Base-by-base conservation (phyloP, 768 basidiomycete genomes). In the Podaxis mareebaensis region DNA sequence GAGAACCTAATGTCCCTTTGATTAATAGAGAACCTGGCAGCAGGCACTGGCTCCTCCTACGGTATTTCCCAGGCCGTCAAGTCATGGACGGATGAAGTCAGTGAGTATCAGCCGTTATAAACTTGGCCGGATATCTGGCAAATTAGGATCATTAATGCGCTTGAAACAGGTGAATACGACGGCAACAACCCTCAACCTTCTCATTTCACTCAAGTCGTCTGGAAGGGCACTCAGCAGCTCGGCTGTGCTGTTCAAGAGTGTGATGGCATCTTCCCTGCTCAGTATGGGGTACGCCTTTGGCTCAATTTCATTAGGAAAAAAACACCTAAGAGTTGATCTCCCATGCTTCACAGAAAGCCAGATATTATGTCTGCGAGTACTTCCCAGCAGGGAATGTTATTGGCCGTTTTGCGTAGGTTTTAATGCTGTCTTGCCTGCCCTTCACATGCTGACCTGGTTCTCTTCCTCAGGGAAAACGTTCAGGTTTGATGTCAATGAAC, bases 201-300 rank as follows among this genome's bases (percentile, higher is more conserved):
- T 53, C 90, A 92, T 71, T 92, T 87, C 69, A 91, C 90, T 8
- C 89, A 91, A 71, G 82, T 90, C 4, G 89, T 92, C 7, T 92
- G 90, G 90, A 91, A 91, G 73, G 77, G 72, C 5, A 81, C 85
- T 24, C 83, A 80, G 1, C 75, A 89, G 64, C 77, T 91, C 22
- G 89, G 88, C 24, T 91, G 88, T 68, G 89, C 87, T 44, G 75
- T 83, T 30, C 74, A 81, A 62, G 69, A 72, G 8, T 90, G 89
- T 72, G 76, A 75, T 67, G 84, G 83, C 28, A 87, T 90, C 63
- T 88, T 91, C 69, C 75, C 68, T 66, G 66, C 83, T 24, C 78
- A 75, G 42, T 86, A 77, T 68, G 87, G 85, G 58, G 86, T 88
- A 68, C 57, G 84, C 78, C 78, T 44, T 49, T 52, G 44, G 58